A percentile compares a stretch with the other conserved stretches of the same genome.
phyloP scores from a whole-genome alignment of 1,284 basidiomycete species.

The Cerrena zonata region DNA sequence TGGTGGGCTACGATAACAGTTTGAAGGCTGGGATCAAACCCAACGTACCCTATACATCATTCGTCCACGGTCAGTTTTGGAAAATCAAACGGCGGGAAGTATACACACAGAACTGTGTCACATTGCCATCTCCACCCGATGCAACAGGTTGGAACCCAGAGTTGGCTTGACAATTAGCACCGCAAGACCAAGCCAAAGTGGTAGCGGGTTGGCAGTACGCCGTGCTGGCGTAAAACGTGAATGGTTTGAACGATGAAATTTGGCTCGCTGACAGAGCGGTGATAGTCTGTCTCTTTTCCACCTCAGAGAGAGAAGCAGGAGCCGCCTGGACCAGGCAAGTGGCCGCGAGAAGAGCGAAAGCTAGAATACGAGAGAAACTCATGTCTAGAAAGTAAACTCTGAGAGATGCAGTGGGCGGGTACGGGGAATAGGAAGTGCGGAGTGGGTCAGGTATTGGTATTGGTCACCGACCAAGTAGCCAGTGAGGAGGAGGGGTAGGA shows the following conservation, averaged over 20 bases:
- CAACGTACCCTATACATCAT: slow-evolving; percentile 36
- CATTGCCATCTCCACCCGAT: slow-evolving; percentile 54
- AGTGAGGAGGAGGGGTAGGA: too few species aligned
- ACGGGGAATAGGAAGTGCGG: too few species aligned
- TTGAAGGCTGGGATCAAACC: slow-evolving; percentile 36
- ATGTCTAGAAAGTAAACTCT: too few species aligned
- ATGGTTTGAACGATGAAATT: slow-evolving; percentile 46
- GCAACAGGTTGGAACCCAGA: slow-evolving; percentile 49
- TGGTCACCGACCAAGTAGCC: too few species aligned
- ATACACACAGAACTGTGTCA: slow-evolving; percentile 42
- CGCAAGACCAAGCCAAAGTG: slow-evolving; percentile 54
- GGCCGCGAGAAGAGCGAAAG: too few species aligned
- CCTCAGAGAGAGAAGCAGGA: slow-evolving; percentile 12
- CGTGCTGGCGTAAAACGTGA: slow-evolving; percentile 49
- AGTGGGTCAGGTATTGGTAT: too few species aligned
- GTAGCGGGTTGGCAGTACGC: slow-evolving; percentile 45
- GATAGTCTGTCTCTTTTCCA: slow-evolving; percentile 26
- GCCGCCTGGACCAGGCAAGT: slow-evolving; percentile 8
- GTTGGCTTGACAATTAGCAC: slow-evolving; percentile 47
- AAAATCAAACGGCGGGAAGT: background rate
- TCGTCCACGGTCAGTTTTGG: background rate
- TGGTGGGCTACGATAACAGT: slow-evolving; percentile 49
- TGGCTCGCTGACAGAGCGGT: slow-evolving; percentile 36
- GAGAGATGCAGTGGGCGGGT: too few species aligned
- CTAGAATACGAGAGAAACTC: too few species aligned